phyloP scores from a whole-genome alignment of 2,329 filamentous ascomycete species.

The Aureobasidium zeae region DNA sequence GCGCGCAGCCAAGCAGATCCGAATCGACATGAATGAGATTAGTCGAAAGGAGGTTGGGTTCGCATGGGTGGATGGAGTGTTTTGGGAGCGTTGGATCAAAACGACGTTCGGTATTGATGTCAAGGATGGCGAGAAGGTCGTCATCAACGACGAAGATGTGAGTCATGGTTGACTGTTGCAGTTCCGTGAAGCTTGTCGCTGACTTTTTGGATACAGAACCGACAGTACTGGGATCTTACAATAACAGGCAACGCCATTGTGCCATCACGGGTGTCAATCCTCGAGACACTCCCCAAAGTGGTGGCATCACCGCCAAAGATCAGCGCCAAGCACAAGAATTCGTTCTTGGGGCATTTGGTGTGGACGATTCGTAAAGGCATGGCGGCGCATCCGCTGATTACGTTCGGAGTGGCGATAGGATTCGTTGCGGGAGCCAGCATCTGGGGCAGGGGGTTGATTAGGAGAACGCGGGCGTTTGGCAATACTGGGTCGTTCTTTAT shows the following conservation, averaged over 20 bases:
- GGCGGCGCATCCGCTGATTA: constrained; percentile 37
- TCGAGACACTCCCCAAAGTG: constrained; percentile 72
- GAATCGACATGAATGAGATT: constrained; percentile 80
- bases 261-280: constrained; percentile 78
- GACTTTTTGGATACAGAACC: constrained; percentile 51
- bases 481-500: constrained; percentile 52
- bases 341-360: constrained; percentile 61
- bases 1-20: constrained; percentile 78
- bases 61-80: constrained; percentile 93
- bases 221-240: constrained; percentile 89
- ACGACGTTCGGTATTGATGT: constrained; percentile 92
- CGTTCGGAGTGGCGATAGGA: constrained; percentile 48
- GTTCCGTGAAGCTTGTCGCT: no score
- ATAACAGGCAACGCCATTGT: constrained; percentile 83
- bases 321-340: constrained; percentile 67
- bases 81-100: constrained; percentile 95
- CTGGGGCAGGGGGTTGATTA: constrained; percentile 26
- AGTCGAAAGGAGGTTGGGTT: constrained; percentile 85
- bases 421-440: constrained; percentile 29
- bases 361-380: constrained; percentile 34
- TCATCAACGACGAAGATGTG: constrained; percentile 96
- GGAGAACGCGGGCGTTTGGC: constrained; percentile 34
- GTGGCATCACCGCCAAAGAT: constrained; percentile 61
- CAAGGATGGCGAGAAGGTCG: constrained; percentile 74
- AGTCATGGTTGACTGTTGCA: constrained; percentile 42